A percentile compares a stretch with the other conserved stretches of the same genome.
These are phyloP conservation scores for Penicillium ochrochloron DNA, from an alignment of 495 filamentous ascomycete genomes.

Conservation along the genomic window DNA sequence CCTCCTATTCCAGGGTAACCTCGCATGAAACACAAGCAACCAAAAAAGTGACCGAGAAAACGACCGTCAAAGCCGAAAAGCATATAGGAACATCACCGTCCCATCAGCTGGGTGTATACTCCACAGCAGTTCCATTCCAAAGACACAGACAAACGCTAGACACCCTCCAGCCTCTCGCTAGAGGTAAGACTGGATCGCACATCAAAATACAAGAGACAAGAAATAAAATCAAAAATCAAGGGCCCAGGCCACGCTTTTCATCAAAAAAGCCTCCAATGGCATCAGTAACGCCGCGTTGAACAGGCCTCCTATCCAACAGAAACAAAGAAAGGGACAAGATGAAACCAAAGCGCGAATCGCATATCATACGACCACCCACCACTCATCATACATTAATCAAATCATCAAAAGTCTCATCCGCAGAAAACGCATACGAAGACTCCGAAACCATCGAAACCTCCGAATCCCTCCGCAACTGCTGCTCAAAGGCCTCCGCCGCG, in stretches of 20 bases:
- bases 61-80: neutral
- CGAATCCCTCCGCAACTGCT: constrained; percentile 40
- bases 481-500: constrained; percentile 29
- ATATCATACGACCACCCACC: neutral
- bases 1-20: neutral
- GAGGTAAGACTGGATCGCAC: constrained; percentile 22
- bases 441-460: constrained; percentile 36
- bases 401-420: constrained; percentile 42
- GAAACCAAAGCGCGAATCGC: neutral
- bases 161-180: constrained; percentile 26
- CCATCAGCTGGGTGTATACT: neutral
- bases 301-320: neutral
- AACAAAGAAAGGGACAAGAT: neutral
- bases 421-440: constrained; percentile 36
- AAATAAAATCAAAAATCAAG: neutral
- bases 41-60: neutral
- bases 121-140: neutral
- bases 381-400: constrained; percentile 36
- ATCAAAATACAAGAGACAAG: constrained; percentile 7
- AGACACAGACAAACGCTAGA: constrained; percentile 27
- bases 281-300: constrained; percentile 17
- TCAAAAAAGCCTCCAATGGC: neutral
- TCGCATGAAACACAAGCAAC: neutral
- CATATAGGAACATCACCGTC: neutral
- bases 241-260: constrained; percentile 2